Conservation (phyloP, 2,329 filamentous ascomycete species). For the Aspergillus quadrilineatus region DNA sequence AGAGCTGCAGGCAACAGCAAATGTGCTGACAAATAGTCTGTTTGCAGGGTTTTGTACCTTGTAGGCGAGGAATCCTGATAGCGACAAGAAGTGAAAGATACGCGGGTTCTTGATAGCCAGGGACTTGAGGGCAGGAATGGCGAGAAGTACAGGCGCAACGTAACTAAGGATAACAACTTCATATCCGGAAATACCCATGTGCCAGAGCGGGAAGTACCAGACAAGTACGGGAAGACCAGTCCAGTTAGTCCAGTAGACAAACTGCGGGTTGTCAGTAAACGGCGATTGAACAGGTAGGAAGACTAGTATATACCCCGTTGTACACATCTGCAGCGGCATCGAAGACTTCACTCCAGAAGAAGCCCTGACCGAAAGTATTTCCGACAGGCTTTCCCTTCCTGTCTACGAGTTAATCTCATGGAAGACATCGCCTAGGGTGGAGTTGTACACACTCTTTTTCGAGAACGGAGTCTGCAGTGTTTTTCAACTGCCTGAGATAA, state of each 20-base stretch:
- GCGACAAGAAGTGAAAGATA: conserved; percentile 71
- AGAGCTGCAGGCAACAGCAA: conserved; percentile 76
- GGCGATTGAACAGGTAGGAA: not conserved
- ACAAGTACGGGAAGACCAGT: conserved; percentile 85
- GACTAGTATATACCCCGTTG: conserved; percentile 66
- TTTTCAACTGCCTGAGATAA: conserved; percentile 50
- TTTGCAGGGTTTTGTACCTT: conserved; percentile 68
- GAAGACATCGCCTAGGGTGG: conserved; percentile 24
- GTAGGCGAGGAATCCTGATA: conserved; percentile 77
- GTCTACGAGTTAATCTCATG: conserved; percentile 28
- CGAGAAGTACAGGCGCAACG: conserved; percentile 75
- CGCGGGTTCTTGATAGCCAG: conserved; percentile 68
- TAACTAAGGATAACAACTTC: conserved; percentile 86
- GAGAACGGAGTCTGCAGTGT: conserved; percentile 48
- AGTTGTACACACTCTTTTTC: conserved; percentile 70
- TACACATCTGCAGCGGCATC: conserved; percentile 88
- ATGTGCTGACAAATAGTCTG: conserved; percentile 77
- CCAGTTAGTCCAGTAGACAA: conserved; percentile 92
- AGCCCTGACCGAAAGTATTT: conserved; percentile 67
- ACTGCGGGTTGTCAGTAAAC: conserved; percentile 53
- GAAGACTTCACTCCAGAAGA: conserved; percentile 71
- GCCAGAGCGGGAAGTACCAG: conserved; percentile 98
- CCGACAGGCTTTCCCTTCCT: conserved; percentile 75
- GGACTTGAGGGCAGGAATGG: conserved; percentile 66
- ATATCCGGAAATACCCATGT: conserved; percentile 98